Evolutionary conservation across 225 moss, liverwort and hornwort genomes (phyloP), one percentile per base, ranked within the genome.

Genomic region (Anthoceros angustus): DNA sequence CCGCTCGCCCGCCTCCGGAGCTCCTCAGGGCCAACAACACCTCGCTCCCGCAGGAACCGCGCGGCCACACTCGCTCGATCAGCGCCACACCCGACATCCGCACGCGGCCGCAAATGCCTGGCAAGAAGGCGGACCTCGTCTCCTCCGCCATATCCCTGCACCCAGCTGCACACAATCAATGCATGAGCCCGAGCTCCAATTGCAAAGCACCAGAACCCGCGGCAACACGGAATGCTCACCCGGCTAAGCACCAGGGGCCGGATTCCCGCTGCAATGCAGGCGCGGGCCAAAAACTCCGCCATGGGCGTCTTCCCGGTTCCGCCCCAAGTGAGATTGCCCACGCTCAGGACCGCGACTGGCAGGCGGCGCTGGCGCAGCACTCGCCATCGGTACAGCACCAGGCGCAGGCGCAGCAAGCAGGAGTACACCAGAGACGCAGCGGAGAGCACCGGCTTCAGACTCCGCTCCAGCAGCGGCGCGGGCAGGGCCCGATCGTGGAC

Each of bases 301-400:
- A 98, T 98, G 40, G 95, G 95, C 61, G 88, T 98, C 73, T 92
- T 98, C 65, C 95, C 95, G 38, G 82, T 83, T n/a, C 95, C 95
- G 20, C 95, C 95, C 95, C 92, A 92, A 71, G 95, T 98, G 40
- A 92, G 71, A 66, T 98, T 98, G 42, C 95, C 95, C 2, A 98
- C 88, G 65, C 88, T 91, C 64, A 92, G 73, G 55, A 92, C 88
- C 25, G 95, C 85, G 7, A 98, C 72, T 20, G 88, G 83, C 64
- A 98, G 85, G 72, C 95, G 91, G 88, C 82, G 73, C 67, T 70
- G 79, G 67, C 42, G 69, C 4, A 85, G 39, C 18, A 82, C 50
- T 42, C 76, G 74, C 42, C 77, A 41, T 9, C 71, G 79, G 65
- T 82, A 80, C 39, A 85, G 72, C 6, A 78, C 38, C 50, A 75